phyloP scores from a whole-genome alignment of 305 asterid genomes.

The Solanum hybrid region DNA sequence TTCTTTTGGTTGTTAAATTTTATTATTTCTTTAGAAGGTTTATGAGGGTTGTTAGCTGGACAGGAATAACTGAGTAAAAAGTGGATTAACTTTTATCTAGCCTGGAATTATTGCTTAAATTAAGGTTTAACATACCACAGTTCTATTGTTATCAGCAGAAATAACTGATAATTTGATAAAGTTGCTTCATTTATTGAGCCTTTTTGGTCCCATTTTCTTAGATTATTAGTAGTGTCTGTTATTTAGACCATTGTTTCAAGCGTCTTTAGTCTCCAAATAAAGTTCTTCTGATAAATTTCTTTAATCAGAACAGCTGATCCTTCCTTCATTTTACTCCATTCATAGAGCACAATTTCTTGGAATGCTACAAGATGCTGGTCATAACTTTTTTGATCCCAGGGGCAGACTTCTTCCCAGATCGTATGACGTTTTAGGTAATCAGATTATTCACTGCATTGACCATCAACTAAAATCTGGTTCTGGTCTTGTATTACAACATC shows the following conservation, averaged over 20 bases:
- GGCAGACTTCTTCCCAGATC: constrained; percentile 88
- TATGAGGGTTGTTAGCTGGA: neutral
- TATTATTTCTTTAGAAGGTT: neutral
- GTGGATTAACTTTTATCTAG: neutral
- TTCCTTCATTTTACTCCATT: constrained; percentile 12
- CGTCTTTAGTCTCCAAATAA: neutral
- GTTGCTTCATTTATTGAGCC: neutral
- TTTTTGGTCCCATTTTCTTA: neutral
- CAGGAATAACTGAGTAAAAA: neutral
- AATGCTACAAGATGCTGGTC: constrained; percentile 69
- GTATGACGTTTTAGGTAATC: constrained; percentile 71
- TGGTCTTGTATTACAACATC: neutral
- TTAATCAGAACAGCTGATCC: constrained; percentile 12
- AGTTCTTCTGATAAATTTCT: neutral
- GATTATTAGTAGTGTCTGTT: neutral
- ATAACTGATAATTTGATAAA: neutral
- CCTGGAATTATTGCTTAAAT: neutral
- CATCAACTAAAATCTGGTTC: neutral
- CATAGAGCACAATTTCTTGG: constrained; percentile 69
- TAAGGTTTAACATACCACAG: neutral
- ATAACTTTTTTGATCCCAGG: constrained; percentile 68
- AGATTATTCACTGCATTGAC: neutral
- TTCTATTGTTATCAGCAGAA: neutral
- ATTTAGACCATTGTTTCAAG: neutral
- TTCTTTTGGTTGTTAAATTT: neutral